A percentile compares a stretch with the other conserved stretches of the same genome.
Conservation (phyloP, 768 basidiomycete genomes). For the Dioszegia crocea region DNA sequence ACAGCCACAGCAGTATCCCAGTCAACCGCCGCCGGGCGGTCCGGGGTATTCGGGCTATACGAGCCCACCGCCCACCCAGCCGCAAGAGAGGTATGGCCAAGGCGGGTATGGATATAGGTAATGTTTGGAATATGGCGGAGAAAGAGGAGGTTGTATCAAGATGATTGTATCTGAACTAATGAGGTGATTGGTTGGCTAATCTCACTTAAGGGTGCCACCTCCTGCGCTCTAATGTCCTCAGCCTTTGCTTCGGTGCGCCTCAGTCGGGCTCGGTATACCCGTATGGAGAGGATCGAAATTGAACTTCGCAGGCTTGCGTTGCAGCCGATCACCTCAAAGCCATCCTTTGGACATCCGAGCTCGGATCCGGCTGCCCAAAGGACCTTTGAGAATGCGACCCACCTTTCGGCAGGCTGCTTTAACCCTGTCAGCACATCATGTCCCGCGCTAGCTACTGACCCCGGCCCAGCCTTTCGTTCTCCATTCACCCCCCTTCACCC, state of each 20-base stretch:
- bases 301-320: not conserved
- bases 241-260: no score
- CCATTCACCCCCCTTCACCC: not conserved
- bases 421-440: no score
- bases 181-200: no score
- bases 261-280: not conserved
- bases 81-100: not conserved
- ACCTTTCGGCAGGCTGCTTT: no score
- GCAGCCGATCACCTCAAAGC: not conserved
- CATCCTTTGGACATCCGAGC: not conserved
- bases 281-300: not conserved
- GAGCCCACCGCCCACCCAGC: not conserved
- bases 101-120: slow-evolving; percentile 5
- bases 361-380: not conserved
- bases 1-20: not conserved
- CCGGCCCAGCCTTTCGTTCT: not conserved
- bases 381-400: not conserved
- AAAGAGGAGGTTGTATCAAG: no score
- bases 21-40: not conserved
- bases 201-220: no score
- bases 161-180: no score
- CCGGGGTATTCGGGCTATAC: slow-evolving; percentile 1
- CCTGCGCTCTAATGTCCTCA: no score
- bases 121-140: no score
- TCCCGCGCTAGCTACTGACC: no score